phyloP scores from a whole-genome alignment of 768 basidiomycete species.

The Collybia sp. region DNA sequence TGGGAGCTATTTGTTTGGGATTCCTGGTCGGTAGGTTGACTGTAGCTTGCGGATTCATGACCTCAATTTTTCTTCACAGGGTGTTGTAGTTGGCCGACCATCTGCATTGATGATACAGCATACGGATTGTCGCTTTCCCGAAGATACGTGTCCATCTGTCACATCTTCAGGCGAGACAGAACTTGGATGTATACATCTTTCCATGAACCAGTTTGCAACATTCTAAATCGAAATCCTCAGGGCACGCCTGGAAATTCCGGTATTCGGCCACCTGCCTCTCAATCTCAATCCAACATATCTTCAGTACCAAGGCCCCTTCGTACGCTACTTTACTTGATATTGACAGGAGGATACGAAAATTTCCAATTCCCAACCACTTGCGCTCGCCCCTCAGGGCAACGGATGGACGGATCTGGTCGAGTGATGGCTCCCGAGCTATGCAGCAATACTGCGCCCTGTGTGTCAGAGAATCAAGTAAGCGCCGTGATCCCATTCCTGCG shows the following conservation, averaged over 20 bases:
- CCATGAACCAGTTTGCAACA: not conserved
- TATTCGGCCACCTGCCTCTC: constrained; percentile 42
- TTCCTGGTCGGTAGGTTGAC: constrained; percentile 37
- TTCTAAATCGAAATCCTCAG: constrained; percentile 14
- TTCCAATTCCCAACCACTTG: constrained; percentile 39
- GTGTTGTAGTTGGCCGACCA: constrained; percentile 47
- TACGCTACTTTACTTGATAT: constrained; percentile 43
- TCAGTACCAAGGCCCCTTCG: constrained; percentile 28
- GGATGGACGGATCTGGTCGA: constrained; percentile 33
- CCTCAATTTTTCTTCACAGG: constrained; percentile 22
- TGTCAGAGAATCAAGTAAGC: constrained; percentile 42
- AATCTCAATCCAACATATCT: constrained; percentile 35
- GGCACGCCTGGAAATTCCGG: constrained; percentile 40
- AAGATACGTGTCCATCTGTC: constrained; percentile 30
- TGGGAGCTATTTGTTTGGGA: constrained; percentile 52
- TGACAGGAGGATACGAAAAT: constrained; percentile 47
- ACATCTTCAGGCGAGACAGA: constrained; percentile 29
- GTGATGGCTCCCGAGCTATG: constrained; percentile 31
- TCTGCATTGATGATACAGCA: constrained; percentile 40
- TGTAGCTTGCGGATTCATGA: not conserved
- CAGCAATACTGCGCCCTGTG: constrained; percentile 40
- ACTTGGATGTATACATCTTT: constrained; percentile 35
- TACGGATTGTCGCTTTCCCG: constrained; percentile 48
- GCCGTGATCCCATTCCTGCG: not conserved
- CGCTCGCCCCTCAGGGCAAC: constrained; percentile 28